phyloP scores from a whole-genome alignment of 129 eudicot genomes.

The Arctium lappa region DNA sequence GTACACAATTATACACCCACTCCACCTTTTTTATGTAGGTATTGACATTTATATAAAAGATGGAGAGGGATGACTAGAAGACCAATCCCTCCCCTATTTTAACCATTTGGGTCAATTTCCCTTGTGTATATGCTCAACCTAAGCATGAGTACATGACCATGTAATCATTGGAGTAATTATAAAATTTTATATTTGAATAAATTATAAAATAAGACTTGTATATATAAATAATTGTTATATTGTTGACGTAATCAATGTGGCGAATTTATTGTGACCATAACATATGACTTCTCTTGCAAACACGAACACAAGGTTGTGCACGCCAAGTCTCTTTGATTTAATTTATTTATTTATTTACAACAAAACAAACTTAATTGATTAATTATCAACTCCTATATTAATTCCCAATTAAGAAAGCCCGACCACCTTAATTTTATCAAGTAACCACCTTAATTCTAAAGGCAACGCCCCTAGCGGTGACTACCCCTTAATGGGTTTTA shows the following conservation, averaged over 20 bases:
- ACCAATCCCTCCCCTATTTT: no score
- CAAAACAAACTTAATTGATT: not conserved
- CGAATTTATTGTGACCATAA: not conserved
- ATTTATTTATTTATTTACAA: not conserved
- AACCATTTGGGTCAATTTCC: no score
- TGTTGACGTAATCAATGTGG: conserved; percentile 6
- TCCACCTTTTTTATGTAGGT: no score
- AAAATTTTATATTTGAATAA: not conserved
- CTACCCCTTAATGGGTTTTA: no score
- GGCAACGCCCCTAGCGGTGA: not conserved
- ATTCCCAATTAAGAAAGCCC: not conserved
- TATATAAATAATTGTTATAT: not conserved
- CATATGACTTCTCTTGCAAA: conserved; percentile 10
- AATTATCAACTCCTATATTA: not conserved
- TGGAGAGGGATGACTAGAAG: no score
- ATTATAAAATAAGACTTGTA: not conserved
- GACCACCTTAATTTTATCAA: not conserved
- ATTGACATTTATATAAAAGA: no score
- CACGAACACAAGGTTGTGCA: conserved; percentile 4
- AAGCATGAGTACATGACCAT: not conserved
- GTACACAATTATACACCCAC: no score
- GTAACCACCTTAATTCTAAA: no score
- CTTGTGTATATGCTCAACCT: not conserved
- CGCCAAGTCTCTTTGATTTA: conserved; percentile 8
- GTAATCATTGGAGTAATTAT: not conserved